Base-by-base conservation (phyloP, 495 filamentous ascomycete genomes). In the Xeromyces bisporus region DNA sequence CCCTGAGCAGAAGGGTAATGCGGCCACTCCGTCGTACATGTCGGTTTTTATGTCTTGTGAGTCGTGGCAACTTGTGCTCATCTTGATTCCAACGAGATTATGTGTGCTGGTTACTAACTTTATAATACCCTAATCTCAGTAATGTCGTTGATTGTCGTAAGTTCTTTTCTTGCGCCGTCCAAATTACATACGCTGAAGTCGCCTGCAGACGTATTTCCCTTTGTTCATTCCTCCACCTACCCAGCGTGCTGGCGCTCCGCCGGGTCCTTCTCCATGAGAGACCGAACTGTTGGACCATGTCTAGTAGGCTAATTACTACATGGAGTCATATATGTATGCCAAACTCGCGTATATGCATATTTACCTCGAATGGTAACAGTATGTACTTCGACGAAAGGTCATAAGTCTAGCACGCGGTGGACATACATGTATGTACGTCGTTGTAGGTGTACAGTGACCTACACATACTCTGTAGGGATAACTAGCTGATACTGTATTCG, bases 41-140 rank as follows among this genome's bases (percentile, higher is more conserved):
- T 74, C 72, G 29, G 77, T 91, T 26, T 67, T 75, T 40, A 92
- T 93, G 85, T 69, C 83, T 7, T 49, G 83, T 92, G 63, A 47
- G 83, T 64, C 6, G 10, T 29, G 18, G 28, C 35, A 3, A 14
- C 20, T 18, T 12, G 15, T 18, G 23, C 23, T 20, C 27, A 21
- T 21, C 9, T 5, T 21, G 4, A 21, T 21, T n/a, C n/a, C n/a
- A n/a, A n/a, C n/a, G n/a, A n/a, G n/a, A n/a, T n/a, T n/a, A n/a
- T n/a, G n/a, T n/a, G n/a, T n/a, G n/a, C n/a, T 4, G 20, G 20
- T 21, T 9, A 9, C 20, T 21, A 21, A 21, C 20, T 10, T 18
- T 18, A 17, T 24, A 24, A 29, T 6, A 15, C 23, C 35, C n/a
- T n/a, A n/a, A n/a, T 36, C 17, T 17, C 34, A 85, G 80, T 86